A percentile compares a stretch with the other conserved stretches of the same genome.
phyloP scores from a whole-genome alignment of 177 flowering plant genomes.

The Vitis hybrid region DNA sequence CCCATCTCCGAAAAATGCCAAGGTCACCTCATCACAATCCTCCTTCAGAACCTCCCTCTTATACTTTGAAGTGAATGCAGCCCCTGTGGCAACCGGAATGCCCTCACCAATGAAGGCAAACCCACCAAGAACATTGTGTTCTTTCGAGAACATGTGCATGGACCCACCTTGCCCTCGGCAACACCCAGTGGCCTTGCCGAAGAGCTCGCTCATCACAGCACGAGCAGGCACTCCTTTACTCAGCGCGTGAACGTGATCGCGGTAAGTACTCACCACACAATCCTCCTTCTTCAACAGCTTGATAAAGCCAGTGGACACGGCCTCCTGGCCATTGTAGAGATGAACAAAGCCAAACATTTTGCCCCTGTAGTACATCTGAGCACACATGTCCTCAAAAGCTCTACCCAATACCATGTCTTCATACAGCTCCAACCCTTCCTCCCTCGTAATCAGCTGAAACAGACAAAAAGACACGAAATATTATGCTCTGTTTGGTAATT shows the following conservation, averaged over 20 bases:
- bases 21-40: constrained; percentile 70
- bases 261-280: constrained; percentile 77
- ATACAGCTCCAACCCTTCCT: constrained; percentile 72
- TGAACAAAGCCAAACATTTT: constrained; percentile 97
- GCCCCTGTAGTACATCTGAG: constrained; percentile 94
- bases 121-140: constrained; percentile 88
- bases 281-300: constrained; percentile 77
- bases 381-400: constrained; percentile 88
- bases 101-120: constrained; percentile 98
- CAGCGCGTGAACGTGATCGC: constrained; percentile 90
- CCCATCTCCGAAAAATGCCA: constrained; percentile 94
- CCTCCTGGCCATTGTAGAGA: constrained; percentile 92
- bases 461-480: not conserved
- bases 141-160: constrained; percentile 97
- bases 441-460: constrained; percentile 65
- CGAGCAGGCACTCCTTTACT: constrained; percentile 91
- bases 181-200: constrained; percentile 88
- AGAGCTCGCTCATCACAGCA: constrained; percentile 87
- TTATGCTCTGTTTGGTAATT: not conserved
- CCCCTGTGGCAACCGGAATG: constrained; percentile 90
- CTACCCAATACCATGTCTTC: constrained; percentile 87
- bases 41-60: constrained; percentile 73
- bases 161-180: constrained; percentile 97
- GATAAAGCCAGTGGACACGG: constrained; percentile 92
- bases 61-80: constrained; percentile 81